Evolutionary conservation across 345 rosid genomes (phyloP), one percentile per base, ranked within the genome.

Genomic region (Hypericum perforatum): DNA sequence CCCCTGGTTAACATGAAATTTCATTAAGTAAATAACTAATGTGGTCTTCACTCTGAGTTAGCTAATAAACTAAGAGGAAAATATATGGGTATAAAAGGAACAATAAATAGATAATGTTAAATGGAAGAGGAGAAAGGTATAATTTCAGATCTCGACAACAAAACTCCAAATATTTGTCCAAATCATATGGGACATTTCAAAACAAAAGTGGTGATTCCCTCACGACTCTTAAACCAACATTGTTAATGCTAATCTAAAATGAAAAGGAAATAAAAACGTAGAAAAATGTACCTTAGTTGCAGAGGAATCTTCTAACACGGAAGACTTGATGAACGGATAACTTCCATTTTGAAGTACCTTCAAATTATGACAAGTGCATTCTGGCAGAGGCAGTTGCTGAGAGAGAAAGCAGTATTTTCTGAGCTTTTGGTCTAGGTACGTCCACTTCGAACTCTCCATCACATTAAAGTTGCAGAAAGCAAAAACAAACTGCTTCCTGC

Each of bases 361-460:
- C 54, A 81, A 55, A 61, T 76, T 82, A 68, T 81, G 76, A 37
- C 70, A 71, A 39, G 84, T 76, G 74, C 89, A 92, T 47, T 85
- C 85, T 37, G 86, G 66, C 15, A 77, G 65, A 54, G 91, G 77
- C 38, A 83, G 67, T 62, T 78, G 81, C 79, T 70, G 68, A 54
- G 67, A 39, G 59, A 77, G 64, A 66, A 70, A 56, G 69, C 94
- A 78, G 51, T 76, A 73, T 51, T 64, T 76, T 73, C 48, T 76
- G 53, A 88, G 68, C 71, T 49, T 69, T 47, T 56, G 61, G 52
- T 88, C 91, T 60, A 88, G 64, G 58, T 70, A 62, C 61, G 55
- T 52, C 94, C 95, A 83, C 65, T 72, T 77, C 29, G 84, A 78
- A 61, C 49, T 70, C 59, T 78, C 73, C 69, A 85, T 61, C 65